Evolutionary conservation across 2,329 filamentous ascomycete species (phyloP).

Genomic region (Remersonia thermophila): DNA sequence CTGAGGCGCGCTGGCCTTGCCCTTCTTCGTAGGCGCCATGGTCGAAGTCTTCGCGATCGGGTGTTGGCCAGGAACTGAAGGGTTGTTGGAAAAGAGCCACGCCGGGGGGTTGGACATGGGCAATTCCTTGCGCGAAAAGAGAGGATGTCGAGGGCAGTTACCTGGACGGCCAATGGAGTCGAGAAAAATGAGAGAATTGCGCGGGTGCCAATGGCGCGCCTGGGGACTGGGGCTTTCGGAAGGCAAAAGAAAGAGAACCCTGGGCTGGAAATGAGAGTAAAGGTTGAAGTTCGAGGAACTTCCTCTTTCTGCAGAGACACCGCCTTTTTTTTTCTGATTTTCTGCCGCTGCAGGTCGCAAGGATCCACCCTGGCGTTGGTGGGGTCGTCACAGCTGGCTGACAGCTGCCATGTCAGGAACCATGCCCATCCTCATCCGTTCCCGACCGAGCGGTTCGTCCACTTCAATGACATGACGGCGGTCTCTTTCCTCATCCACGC

Average conservation of each 20-base stretch:
- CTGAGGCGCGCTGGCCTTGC: slow-evolving; percentile 13
- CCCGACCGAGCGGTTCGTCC: too few relatives aligned
- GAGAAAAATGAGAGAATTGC: too few relatives aligned
- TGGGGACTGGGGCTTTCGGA: too few relatives aligned
- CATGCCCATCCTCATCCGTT: too few relatives aligned
- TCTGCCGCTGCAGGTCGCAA: slow-evolving; percentile 8
- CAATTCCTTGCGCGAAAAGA: background rate
- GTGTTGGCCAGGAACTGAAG: background rate
- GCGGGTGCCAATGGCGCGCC: too few relatives aligned
- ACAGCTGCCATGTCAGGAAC: too few relatives aligned
- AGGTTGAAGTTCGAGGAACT: slow-evolving; percentile 3
- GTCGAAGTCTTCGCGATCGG: slow-evolving; percentile 7
- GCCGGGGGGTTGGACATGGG: slow-evolving; percentile 16
- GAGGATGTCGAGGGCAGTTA: too few relatives aligned
- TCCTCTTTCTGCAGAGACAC: slow-evolving; percentile 4
- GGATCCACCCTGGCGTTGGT: slow-evolving; percentile 1
- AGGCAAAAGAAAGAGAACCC: background rate
- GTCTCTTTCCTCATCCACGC: too few relatives aligned
- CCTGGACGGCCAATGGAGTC: background rate
- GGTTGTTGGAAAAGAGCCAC: slow-evolving; percentile 19
- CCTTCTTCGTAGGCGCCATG: slow-evolving; percentile 13
- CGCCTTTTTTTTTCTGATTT: slow-evolving; percentile 11
- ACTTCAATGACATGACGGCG: too few relatives aligned
- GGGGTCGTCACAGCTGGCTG: too few relatives aligned
- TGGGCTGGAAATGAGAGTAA: too few relatives aligned